Percentiles rank a stretch among this genome's conserved stretches.
Conservation (phyloP, 345 rosid species). For the Moricandia arvensis region DNA sequence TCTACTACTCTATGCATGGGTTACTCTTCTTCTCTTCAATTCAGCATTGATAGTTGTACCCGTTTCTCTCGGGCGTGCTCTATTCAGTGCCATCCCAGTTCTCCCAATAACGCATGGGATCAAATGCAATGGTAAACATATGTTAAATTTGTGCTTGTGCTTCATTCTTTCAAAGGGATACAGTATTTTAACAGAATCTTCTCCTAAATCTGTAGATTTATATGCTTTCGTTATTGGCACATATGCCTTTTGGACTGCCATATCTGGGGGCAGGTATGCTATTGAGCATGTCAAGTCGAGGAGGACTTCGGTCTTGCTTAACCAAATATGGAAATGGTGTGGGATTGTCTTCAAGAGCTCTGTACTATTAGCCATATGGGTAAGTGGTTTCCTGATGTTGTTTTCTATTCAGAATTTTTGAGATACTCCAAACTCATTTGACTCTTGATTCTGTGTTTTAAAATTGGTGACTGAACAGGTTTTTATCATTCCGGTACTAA, state of each 20-base stretch:
- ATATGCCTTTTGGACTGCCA: conserved; percentile 85
- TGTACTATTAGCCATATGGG: conserved; percentile 88
- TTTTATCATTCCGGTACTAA: conserved; percentile 89
- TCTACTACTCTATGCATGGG: conserved; percentile 92
- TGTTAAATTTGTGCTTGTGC: background rate
- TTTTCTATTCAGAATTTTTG: conserved; percentile 2
- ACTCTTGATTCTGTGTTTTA: background rate
- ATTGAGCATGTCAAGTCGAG: conserved; percentile 73
- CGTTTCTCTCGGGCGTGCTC: conserved; percentile 85
- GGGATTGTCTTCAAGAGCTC: conserved; percentile 83
- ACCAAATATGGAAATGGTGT: conserved; percentile 88
- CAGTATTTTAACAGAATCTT: conserved; percentile 3
- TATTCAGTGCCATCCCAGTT: conserved; percentile 89
- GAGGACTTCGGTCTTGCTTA: conserved; percentile 64
- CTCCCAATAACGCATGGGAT: conserved; percentile 98
- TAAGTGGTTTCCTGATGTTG: conserved; percentile 29
- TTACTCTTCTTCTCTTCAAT: conserved; percentile 92
- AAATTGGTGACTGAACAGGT: conserved; percentile 46
- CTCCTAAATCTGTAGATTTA: conserved; percentile 51
- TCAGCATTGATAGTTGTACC: conserved; percentile 89
- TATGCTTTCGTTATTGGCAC: conserved; percentile 96
- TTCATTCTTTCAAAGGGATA: background rate
- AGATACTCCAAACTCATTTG: background rate
- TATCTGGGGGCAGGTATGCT: conserved; percentile 88
- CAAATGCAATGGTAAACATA: conserved; percentile 84